phyloP scores from a whole-genome alignment of 2,329 filamentous ascomycete species.

The Colletotrichum phormii region DNA sequence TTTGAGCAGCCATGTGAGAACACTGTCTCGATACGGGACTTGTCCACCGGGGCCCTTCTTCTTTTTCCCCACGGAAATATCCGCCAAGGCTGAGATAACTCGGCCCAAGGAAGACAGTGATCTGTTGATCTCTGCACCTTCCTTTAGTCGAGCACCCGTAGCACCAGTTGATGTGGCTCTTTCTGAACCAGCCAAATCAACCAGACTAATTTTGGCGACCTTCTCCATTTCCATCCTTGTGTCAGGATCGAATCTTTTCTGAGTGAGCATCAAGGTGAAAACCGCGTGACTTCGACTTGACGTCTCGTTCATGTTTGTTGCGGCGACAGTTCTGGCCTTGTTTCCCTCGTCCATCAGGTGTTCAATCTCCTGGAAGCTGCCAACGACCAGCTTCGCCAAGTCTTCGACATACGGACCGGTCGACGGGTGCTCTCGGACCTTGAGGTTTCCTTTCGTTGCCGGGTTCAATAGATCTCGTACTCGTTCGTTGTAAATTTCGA shows the following conservation, averaged over 20 bases:
- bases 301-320: conserved; percentile 99
- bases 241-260: conserved; percentile 90
- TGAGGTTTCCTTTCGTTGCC: conserved; percentile 93
- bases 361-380: conserved; percentile 95
- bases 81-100: conserved; percentile 95
- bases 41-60: conserved; percentile 78
- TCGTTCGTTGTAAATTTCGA: conserved; percentile 99
- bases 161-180: conserved; percentile 97
- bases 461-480: conserved; percentile 96
- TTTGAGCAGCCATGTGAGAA: conserved; percentile 96
- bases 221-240: conserved; percentile 98
- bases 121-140: conserved; percentile 98
- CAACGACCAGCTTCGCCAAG: conserved; percentile 92
- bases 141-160: conserved; percentile 93
- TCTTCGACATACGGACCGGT: conserved; percentile 99
- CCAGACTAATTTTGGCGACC: conserved; percentile 96
- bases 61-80: conserved; percentile 87
- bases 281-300: conserved; percentile 98
- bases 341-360: conserved; percentile 99
- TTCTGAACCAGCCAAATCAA: conserved; percentile 97
- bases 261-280: conserved; percentile 94
- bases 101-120: conserved; percentile 95
- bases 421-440: conserved; percentile 96
- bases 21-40: conserved; percentile 96
- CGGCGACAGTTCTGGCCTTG: conserved; percentile 96